These are phyloP conservation scores for Lithohypha guttulata DNA, from an alignment of 2,329 filamentous ascomycete genomes.

Conservation along the genomic window DNA sequence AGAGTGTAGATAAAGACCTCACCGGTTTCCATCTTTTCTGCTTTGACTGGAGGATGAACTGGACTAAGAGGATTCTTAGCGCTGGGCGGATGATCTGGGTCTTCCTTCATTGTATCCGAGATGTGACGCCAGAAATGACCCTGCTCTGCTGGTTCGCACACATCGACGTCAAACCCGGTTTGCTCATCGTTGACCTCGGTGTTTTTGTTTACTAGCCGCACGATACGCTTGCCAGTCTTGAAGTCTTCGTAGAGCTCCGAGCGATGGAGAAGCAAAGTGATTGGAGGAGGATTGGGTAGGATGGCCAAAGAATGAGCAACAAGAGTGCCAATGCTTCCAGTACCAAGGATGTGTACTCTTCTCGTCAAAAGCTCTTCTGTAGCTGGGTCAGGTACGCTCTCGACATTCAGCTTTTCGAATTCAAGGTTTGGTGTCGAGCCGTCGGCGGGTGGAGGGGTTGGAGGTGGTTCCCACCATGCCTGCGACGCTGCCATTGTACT, in stretches of 20 bases:
- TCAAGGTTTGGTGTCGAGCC: conserved; percentile 8
- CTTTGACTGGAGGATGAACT: conserved; percentile 13
- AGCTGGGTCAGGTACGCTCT: conserved; percentile 1
- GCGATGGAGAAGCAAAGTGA: conserved; percentile 69
- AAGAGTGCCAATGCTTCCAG: conserved; percentile 71
- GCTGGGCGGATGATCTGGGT: conserved; percentile 18
- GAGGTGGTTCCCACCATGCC: conserved; percentile 16
- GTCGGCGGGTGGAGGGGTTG: conserved; percentile 10
- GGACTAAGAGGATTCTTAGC: conserved; percentile 13
- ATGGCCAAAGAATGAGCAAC: conserved; percentile 62
- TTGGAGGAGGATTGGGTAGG: conserved; percentile 52
- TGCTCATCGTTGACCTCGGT: conserved; percentile 33
- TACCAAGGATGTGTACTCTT: conserved; percentile 65
- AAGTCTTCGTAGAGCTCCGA: conserved; percentile 29
- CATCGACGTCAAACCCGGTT: conserved; percentile 35
- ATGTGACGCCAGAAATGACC: conserved; percentile 19
- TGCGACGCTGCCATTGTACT: conserved; percentile 16
- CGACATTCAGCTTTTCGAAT: conserved; percentile 6
- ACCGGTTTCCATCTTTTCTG: conserved; percentile 22
- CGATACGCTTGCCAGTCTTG: conserved; percentile 24
- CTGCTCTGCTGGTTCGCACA: conserved; percentile 14
- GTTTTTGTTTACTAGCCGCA: conserved; percentile 27
- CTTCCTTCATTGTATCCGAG: no score
- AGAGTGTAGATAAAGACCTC: conserved; percentile 56
- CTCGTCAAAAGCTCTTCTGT: conserved; percentile 21